Evolutionary conservation across 768 basidiomycete species (phyloP).

Genomic region (Russula olivacea): DNA sequence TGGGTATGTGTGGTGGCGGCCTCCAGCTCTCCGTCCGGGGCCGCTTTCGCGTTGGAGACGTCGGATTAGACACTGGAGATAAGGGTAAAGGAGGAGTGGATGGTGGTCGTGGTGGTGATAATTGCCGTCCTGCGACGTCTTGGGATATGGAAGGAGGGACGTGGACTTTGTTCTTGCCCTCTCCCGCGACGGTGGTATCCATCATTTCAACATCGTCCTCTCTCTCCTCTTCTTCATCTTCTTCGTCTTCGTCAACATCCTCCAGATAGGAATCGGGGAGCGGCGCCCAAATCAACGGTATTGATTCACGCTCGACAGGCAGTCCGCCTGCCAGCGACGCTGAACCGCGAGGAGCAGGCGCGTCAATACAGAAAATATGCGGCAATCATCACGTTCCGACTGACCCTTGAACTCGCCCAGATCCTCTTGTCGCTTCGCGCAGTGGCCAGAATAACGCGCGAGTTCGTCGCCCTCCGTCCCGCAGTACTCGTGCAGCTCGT

Average conservation of each 20-base stretch:
- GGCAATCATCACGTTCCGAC: slow-evolving; percentile 31
- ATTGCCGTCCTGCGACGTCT: slow-evolving; percentile 14
- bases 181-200: slow-evolving; percentile 17
- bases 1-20: slow-evolving; percentile 57
- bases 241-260: slow-evolving; percentile 33
- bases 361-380: slow-evolving; percentile 27
- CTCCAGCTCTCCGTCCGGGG: slow-evolving; percentile 51
- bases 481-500: slow-evolving; percentile 65
- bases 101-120: slow-evolving; percentile 26
- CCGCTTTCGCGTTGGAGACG: slow-evolving; percentile 54
- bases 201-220: slow-evolving; percentile 22
- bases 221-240: slow-evolving; percentile 29
- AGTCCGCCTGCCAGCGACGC: slow-evolving; percentile 57
- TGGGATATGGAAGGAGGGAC: slow-evolving; percentile 18
- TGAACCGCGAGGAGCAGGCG: slow-evolving; percentile 32
- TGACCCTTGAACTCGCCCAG: slow-evolving; percentile 66
- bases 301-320: slow-evolving; percentile 49
- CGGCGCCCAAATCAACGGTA: slow-evolving; percentile 42
- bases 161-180: slow-evolving; percentile 13
- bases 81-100: slow-evolving; percentile 44
- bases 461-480: slow-evolving; percentile 64
- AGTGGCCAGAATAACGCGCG: slow-evolving; percentile 58
- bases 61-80: slow-evolving; percentile 55
- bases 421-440: slow-evolving; percentile 62
- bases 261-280: slow-evolving; percentile 29